phyloP scores from a whole-genome alignment of 176 grass and related monocot species.

The Canna indica region DNA sequence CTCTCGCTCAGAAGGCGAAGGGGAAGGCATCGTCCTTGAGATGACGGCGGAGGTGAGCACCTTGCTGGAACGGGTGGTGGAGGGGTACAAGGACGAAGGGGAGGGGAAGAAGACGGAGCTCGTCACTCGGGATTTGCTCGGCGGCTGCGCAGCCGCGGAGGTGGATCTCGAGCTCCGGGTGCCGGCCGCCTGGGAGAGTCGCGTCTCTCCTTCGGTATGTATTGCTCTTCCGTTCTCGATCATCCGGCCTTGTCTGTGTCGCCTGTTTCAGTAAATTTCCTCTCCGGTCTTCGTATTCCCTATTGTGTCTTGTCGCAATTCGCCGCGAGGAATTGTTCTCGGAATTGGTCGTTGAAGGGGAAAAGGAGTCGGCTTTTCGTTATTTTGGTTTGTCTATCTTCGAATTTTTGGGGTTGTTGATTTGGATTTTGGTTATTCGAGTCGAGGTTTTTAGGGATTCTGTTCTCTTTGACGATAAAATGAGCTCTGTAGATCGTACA shows the following conservation, averaged over 20 bases:
- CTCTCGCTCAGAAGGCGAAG: no score
- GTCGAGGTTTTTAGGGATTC: neutral
- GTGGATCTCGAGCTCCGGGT: conserved; percentile 32
- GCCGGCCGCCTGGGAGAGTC: conserved; percentile 1
- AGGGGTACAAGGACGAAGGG: conserved; percentile 22
- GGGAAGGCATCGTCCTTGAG: no score
- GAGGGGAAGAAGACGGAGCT: conserved; percentile 35
- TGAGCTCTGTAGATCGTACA: neutral
- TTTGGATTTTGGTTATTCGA: neutral
- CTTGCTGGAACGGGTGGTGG: conserved; percentile 27
- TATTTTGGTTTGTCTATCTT: neutral
- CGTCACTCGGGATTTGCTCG: conserved; percentile 81
- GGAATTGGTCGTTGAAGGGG: no score
- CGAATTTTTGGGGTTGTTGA: no score
- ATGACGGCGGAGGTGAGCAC: conserved; percentile 64
- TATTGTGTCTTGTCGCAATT: no score
- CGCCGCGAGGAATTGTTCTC: neutral
- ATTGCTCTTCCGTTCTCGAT: neutral
- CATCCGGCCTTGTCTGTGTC: no score
- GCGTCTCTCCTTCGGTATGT: conserved; percentile 22
- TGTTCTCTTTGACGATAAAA: neutral
- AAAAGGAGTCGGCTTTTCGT: neutral
- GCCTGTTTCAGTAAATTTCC: no score
- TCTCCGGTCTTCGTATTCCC: no score
- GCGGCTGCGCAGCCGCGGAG: conserved; percentile 34